Base-by-base conservation (phyloP, 164 flowering plant genomes). In the Hamamelis virginiana region DNA sequence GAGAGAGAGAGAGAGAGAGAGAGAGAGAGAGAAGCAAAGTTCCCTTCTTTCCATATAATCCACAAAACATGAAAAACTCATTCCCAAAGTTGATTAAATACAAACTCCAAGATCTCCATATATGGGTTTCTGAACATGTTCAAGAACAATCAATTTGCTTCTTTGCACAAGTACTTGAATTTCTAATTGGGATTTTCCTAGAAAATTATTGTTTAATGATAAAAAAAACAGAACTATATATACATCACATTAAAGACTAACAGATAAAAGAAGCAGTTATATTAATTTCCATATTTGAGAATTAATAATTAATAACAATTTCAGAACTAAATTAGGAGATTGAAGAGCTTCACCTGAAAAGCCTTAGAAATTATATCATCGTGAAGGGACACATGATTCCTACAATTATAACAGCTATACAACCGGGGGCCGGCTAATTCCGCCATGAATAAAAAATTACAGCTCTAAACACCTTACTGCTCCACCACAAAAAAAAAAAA, bases 361-460 rank as follows among this genome's bases (percentile, higher is more conserved):
- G 86, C 81, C 78, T 90, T 88, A 16, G 92, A 87, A 56, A 90
- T 81, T 48, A 90, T 74, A 56, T 90, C 91, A 60, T 91, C 93
- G 38, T 91, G 96, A 78, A 87, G 80, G 0, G 83, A 77, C 62
- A 91, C 90, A 76, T 87, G 83, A 77, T 89, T 91, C 61, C 88
- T 68, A 70, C 96, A 91, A 72, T 84, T 87, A 67, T 70, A 83
- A 73, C 96, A 91, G 79, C 91, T 79, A 74, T 90, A 88, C 67
- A 88, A 48, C 63, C 91, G 77, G 45, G 90, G 91, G 19, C 90
- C 90, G 11, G 75, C 69, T 74, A 80, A 23, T 68, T 88, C 91
- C 56, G 79, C 92, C 91, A 90, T 88, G 19, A 22, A 72, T 50
- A n/a, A 41, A 43, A 48, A 23, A 25, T 51, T 52, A n/a, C 38